phyloP scores from a whole-genome alignment of 305 asterid species.

The Lippia alba region DNA sequence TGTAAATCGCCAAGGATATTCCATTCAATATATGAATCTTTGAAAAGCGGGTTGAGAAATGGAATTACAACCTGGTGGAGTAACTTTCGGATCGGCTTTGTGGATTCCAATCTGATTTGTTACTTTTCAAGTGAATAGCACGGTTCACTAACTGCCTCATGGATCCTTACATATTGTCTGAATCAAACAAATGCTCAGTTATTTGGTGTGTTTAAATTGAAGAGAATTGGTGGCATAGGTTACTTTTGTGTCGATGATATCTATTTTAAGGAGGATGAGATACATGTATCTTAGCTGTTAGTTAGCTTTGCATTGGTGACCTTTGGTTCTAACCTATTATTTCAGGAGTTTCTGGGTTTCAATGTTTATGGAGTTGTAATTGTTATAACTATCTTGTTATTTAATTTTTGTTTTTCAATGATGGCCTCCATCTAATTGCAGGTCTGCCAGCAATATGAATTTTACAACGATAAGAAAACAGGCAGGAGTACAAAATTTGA shows the following conservation, averaged over 20 bases:
- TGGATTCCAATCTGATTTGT: not conserved
- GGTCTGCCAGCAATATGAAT: conserved; percentile 98
- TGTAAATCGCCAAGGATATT: not conserved
- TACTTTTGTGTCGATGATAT: conserved; percentile 8
- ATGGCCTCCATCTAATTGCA: conserved; percentile 44
- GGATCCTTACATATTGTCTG: conserved; percentile 7
- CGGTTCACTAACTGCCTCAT: not conserved
- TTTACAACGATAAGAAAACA: conserved; percentile 72
- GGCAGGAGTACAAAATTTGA: conserved; percentile 85
- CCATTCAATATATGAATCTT: not conserved
- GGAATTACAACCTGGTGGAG: conserved; percentile 13
- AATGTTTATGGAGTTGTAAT: conserved; percentile 2
- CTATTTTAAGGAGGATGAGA: not conserved
- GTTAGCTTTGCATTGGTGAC: conserved; percentile 9
- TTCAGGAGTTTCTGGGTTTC: conserved; percentile 13
- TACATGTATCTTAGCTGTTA: conserved; percentile 18
- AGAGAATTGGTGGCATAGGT: conserved; percentile 6
- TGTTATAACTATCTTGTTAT: not conserved
- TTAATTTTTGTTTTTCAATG: conserved; percentile 1
- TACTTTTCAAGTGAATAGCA: conserved; percentile 6
- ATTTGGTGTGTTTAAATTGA: conserved; percentile 3
- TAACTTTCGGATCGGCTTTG: conserved; percentile 6
- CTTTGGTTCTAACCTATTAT: conserved; percentile 20
- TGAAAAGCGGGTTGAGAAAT: not conserved
- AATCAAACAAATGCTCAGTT: conserved; percentile 19